Conservation (phyloP, 345 rosid genomes). For the Clarkia xantiana region DNA sequence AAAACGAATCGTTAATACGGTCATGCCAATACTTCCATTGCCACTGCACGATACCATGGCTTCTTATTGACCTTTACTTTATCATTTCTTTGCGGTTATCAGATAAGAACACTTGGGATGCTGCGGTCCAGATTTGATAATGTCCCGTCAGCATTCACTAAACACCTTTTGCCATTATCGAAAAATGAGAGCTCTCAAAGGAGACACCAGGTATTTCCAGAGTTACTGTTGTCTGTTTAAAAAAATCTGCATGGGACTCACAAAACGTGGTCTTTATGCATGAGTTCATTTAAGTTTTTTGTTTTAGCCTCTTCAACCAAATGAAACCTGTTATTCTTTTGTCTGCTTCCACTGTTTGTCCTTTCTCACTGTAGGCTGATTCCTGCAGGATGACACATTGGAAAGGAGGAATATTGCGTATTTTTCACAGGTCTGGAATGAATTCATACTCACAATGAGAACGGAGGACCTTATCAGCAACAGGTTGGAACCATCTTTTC, state of each 20-base stretch:
- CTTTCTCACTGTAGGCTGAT: conserved; percentile 8
- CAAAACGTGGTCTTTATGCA: too few relatives aligned
- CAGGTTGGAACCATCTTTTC: conserved; percentile 32
- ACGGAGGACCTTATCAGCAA: conserved; percentile 70
- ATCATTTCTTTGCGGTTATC: conserved; percentile 9
- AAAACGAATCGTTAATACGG: too few relatives aligned
- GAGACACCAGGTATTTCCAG: conserved; percentile 22
- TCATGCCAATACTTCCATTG: not conserved
- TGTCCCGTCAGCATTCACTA: conserved; percentile 57
- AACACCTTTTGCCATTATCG: conserved; percentile 46
- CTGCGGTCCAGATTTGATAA: conserved; percentile 71
- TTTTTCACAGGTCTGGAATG: conserved; percentile 85
- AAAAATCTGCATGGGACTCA: too few relatives aligned
- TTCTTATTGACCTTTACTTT: not conserved
- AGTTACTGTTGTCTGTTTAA: conserved; percentile 4
- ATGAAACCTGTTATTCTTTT: not conserved
- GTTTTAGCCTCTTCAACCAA: not conserved
- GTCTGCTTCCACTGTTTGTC: not conserved
- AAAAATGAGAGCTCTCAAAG: conserved; percentile 13
- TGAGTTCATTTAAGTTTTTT: not conserved
- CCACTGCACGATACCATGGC: not conserved
- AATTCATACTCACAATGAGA: conserved; percentile 74
- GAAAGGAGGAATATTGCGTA: conserved; percentile 42
- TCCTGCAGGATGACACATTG: conserved; percentile 35
- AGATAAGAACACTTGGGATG: conserved; percentile 97